These are phyloP conservation scores for Rhizopus sp. DNA, from an alignment of 371 early-diverging fungal species.

Conservation along the genomic window DNA sequence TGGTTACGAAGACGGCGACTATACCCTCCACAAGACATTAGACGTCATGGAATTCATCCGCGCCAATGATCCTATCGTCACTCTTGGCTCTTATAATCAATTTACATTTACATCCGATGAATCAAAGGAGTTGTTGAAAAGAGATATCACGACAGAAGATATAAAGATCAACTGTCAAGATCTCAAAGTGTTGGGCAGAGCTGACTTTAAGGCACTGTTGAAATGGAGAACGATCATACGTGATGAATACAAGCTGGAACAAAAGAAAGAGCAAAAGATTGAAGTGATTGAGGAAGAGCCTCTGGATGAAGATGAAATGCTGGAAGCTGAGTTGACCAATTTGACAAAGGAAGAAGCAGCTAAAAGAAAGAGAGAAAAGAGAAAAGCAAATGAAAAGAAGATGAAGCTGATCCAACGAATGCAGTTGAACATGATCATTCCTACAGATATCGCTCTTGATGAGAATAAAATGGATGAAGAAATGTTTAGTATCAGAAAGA, in stretches of 20 bases:
- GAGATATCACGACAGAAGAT: conserved; percentile 78
- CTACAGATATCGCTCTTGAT: conserved; percentile 85
- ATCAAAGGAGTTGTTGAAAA: conserved; percentile 57
- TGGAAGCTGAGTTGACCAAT: conserved; percentile 62
- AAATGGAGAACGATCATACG: conserved; percentile 86
- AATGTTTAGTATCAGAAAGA: conserved; percentile 61
- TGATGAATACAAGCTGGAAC: conserved; percentile 44
- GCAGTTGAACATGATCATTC: conserved; percentile 92
- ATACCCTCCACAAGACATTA: conserved; percentile 75
- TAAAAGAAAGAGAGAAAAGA: conserved; percentile 59
- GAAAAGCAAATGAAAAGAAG: conserved; percentile 73
- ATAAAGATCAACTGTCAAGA: conserved; percentile 81
- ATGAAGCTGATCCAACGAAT: conserved; percentile 84
- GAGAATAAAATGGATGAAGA: conserved; percentile 67
- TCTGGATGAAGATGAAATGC: conserved; percentile 59
- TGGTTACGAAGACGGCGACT: conserved; percentile 96
- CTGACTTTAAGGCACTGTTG: conserved; percentile 87
- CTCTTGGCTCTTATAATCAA: conserved; percentile 76
- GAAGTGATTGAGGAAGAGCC: conserved; percentile 54
- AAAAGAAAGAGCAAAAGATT: conserved; percentile 55
- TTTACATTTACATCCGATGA: conserved; percentile 75
- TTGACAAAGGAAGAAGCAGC: conserved; percentile 62
- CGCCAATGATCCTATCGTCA: conserved; percentile 73
- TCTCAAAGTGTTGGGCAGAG: conserved; percentile 90
- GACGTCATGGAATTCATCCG: conserved; percentile 81